Percentiles rank a stretch among this genome's conserved stretches.
Evolutionary conservation across 352 stramenopile species (phyloP).

Genomic region (Phytopythium montanum): DNA sequence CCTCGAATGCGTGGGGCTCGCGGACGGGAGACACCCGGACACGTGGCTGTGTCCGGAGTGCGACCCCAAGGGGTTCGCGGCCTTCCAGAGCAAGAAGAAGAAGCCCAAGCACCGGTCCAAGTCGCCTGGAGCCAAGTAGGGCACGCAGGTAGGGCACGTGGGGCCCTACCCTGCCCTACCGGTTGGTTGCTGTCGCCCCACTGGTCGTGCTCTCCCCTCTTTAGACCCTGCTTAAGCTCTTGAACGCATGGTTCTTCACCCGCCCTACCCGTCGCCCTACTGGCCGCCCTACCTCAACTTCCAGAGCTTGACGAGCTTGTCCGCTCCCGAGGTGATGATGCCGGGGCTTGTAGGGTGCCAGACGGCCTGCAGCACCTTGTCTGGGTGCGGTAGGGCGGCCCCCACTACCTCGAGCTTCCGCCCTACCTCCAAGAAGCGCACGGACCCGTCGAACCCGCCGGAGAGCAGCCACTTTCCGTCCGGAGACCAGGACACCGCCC

Average conservation of each 20-base stretch:
- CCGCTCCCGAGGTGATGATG: slow-evolving; percentile 54
- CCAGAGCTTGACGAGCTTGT: slow-evolving; percentile 72
- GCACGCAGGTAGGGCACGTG: too few relatives aligned
- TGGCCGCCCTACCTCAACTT: slow-evolving; percentile 25
- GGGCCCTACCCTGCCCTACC: too few relatives aligned
- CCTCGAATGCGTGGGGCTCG: slow-evolving; percentile 80
- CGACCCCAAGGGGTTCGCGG: slow-evolving; percentile 76
- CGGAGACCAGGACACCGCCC: slow-evolving; percentile 56
- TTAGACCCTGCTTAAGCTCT: slow-evolving; percentile 8
- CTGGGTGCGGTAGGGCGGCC: slow-evolving; percentile 52
- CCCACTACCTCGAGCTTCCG: slow-evolving; percentile 31
- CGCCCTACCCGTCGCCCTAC: not conserved
- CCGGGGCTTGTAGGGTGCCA: slow-evolving; percentile 58
- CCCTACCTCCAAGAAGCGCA: slow-evolving; percentile 31
- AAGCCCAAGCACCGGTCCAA: slow-evolving; percentile 80
- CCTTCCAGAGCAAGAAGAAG: slow-evolving; percentile 84
- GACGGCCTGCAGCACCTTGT: slow-evolving; percentile 62
- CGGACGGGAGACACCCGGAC: slow-evolving; percentile 74
- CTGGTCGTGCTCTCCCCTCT: slow-evolving; percentile 6
- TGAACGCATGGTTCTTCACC: slow-evolving; percentile 1
- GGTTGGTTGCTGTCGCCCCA: not conserved
- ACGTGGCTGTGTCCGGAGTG: slow-evolving; percentile 87
- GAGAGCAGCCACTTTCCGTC: slow-evolving; percentile 56
- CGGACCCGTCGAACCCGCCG: slow-evolving; percentile 55
- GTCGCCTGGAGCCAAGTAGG: slow-evolving; percentile 63